phyloP scores from a whole-genome alignment of 495 filamentous ascomycete species.

The Aspergillus incahuasiensis region DNA sequence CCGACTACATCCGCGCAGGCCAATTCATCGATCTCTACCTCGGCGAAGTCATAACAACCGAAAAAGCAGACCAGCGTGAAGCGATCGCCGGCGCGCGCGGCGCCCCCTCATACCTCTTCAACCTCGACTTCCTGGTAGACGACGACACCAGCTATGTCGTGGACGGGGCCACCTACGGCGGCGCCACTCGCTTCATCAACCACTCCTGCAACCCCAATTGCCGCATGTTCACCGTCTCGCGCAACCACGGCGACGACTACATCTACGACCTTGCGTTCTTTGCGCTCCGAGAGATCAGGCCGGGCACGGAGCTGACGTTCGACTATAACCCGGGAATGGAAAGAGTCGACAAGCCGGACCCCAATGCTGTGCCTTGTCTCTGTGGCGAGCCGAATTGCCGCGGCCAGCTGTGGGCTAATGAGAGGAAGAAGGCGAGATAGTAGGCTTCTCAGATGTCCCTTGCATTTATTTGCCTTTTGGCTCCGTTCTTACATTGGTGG shows the following conservation, averaged over 20 bases:
- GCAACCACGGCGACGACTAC: conserved; percentile 65
- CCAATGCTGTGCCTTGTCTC: conserved; percentile 57
- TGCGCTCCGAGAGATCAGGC: conserved; percentile 61
- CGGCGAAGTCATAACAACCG: conserved; percentile 76
- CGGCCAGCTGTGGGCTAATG: conserved; percentile 58
- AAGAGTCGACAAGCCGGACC: conserved; percentile 45
- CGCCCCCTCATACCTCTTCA: conserved; percentile 67
- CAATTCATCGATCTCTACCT: conserved; percentile 88
- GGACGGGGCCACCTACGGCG: conserved; percentile 57
- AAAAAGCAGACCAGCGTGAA: conserved; percentile 64
- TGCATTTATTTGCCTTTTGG: not conserved
- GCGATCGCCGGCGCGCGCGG: conserved; percentile 35
- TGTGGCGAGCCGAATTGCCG: conserved; percentile 65
- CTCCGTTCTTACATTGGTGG: not conserved
- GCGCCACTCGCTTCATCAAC: conserved; percentile 58
- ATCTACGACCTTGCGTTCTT: conserved; percentile 90
- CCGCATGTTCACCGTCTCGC: conserved; percentile 76
- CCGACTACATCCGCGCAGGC: conserved; percentile 62
- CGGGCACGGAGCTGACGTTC: conserved; percentile 75
- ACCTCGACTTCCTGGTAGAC: conserved; percentile 72
- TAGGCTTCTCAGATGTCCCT: not conserved
- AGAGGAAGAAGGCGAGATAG: conserved; percentile 30
- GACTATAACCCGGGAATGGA: conserved; percentile 67
- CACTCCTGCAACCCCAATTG: conserved; percentile 70
- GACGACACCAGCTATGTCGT: conserved; percentile 46